Base-by-base conservation (phyloP, 805 yeast genomes). In the Hanseniaspora guilliermondii region DNA sequence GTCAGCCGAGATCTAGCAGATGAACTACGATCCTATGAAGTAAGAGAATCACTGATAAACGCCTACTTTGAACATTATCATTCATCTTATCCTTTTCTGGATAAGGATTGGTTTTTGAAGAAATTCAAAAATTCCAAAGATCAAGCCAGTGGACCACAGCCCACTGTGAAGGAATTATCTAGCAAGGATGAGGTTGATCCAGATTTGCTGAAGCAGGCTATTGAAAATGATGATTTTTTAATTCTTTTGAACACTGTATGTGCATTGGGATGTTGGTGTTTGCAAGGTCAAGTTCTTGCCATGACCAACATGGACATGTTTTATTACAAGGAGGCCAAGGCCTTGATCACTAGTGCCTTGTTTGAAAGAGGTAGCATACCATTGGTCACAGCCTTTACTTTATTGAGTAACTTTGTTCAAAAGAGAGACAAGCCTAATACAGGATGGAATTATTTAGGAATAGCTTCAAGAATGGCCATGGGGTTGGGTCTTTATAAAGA, bases 191-290 rank as follows among this genome's bases (percentile, higher is more conserved):
- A 70, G 54, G 50, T 71, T 4, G 69, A 73, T 27, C 66, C 75
- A 0, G 71, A 73, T 9, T 32, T 24, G 1, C 25, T 52, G 6
- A 65, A 74, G 46, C 70, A 71, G 44, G 71, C 70, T 39, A 70
- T 73, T 22, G 41, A 53, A 17, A 21, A 55, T 25, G 47, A 41
- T 32, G 60, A 61, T 37, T 79, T 82, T 80, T 76, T 75, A 58
- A 69, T 80, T 22, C 60, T 83, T 33, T 64, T 78, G 41, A 76
- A 80, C 60, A 73, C 82, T 0, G 78, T 82, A 0, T 63, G 81
- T 27, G 83, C 85, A 0, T 65, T 83, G n/a, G 88, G 87, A 16
- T 76, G 85, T 24, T 82, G 85, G 83, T 79, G 84, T 62, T 58
- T 75, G 11, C 73, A 76, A 59, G 82, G 82, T 14, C 83, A 79